Conservation (phyloP, 2,329 filamentous ascomycete genomes). For the Trichoderma sp. region DNA sequence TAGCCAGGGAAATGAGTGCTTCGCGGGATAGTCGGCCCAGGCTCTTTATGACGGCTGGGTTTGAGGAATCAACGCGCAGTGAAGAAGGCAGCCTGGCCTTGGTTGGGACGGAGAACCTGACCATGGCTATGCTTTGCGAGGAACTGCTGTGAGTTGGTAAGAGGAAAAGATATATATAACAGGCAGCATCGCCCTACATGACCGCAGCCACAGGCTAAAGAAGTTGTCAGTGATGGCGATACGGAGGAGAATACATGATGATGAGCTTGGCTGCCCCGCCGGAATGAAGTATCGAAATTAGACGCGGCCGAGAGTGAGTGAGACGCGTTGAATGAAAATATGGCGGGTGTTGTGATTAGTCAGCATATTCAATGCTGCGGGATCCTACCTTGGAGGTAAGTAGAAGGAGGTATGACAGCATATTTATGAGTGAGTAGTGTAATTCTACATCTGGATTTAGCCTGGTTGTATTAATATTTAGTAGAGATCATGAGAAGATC, state of each 20-base stretch:
- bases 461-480: background rate
- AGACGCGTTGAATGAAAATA: constrained; percentile 12
- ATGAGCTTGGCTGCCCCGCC: constrained; percentile 2
- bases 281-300: background rate
- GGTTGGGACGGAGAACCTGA: constrained; percentile 65
- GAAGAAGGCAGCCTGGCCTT: constrained; percentile 69
- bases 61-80: constrained; percentile 64
- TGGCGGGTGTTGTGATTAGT: background rate
- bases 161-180: too few relatives aligned
- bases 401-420: too few relatives aligned
- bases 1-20: constrained; percentile 67
- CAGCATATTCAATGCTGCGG: background rate
- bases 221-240: background rate
- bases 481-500: background rate
- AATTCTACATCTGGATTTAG: background rate
- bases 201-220: background rate
- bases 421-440: background rate
- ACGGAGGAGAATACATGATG: background rate
- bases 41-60: constrained; percentile 62
- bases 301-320: constrained; percentile 1
- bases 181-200: constrained; percentile 17
- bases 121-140: constrained; percentile 37
- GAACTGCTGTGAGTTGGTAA: background rate
- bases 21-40: constrained; percentile 69
- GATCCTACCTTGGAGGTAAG: background rate